phyloP scores from a whole-genome alignment of 1,284 basidiomycete species.

The Cryptococcus depauperatus region DNA sequence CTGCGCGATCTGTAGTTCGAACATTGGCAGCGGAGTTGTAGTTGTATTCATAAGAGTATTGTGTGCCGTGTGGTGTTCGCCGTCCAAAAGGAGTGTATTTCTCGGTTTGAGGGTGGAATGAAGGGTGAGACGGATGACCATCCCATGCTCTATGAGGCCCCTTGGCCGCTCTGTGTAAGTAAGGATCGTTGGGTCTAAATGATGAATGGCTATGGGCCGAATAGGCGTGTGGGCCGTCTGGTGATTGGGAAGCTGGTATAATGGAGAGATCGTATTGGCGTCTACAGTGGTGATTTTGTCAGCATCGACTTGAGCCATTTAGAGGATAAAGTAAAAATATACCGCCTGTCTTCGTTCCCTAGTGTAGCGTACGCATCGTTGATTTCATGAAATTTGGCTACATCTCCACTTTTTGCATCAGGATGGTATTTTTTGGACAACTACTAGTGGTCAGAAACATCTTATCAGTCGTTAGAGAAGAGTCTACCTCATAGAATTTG shows the following conservation, averaged over 20 bases:
- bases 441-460: constrained; percentile 17
- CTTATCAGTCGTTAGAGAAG: neutral
- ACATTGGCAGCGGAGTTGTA: constrained; percentile 10
- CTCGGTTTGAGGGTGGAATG: constrained; percentile 4
- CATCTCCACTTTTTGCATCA: constrained; percentile 38
- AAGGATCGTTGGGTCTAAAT: constrained; percentile 14
- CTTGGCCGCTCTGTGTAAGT: constrained; percentile 12
- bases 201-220: constrained; percentile 5
- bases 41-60: constrained; percentile 12
- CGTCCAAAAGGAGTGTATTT: constrained; percentile 23
- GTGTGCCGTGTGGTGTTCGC: constrained; percentile 15
- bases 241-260: constrained; percentile 8
- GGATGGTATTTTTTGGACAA: constrained; percentile 46
- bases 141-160: constrained; percentile 27
- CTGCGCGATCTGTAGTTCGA: constrained; percentile 2
- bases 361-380: constrained; percentile 42
- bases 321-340: constrained; percentile 4
- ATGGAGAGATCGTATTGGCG: constrained; percentile 22
- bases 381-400: constrained; percentile 38
- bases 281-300: constrained; percentile 9
- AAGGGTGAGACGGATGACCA: neutral
- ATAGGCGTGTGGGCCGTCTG: neutral
- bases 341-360: constrained; percentile 37
- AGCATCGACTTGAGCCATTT: neutral
- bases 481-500: constrained; percentile 45